Evolutionary conservation across 2,329 filamentous ascomycete genomes (phyloP), one percentile per base, ranked within the genome.

Genomic region (Hymenotorrendiella dingleyae): DNA sequence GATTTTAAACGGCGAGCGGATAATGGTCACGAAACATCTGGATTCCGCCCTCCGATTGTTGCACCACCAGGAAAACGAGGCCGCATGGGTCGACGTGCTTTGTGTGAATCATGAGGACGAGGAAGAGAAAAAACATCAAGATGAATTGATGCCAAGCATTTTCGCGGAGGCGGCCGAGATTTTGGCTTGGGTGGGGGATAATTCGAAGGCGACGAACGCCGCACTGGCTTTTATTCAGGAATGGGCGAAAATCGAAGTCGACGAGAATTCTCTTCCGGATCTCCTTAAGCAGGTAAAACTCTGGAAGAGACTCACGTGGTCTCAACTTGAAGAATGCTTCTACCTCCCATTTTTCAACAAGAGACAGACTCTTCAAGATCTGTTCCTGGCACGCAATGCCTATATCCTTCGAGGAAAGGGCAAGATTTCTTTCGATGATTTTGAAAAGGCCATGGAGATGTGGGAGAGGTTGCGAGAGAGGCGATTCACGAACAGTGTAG

Each of bases 91-190:
- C 9, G 44, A 47, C 36, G 41, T 35, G 2, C 22, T 49, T 10
- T 49, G 47, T 32, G 46, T 47, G 29, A 47, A 49, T 19, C 47
- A 47, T n/a, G 27, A 35, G 3, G 44, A 49, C 16, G 36, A 32
- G 20, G 17, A 16, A 10, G 44, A 49, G 22, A 41, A 27, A 26
- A 37, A 28, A 6, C 37, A 36, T 17, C 47, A 49, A 35, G 41
- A 42, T 9, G 22, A 20, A 9, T 28, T 40, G 12, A 44, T 46
- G 37, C 23, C 23, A 23, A 27, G 32, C 9, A 49, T 46, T 12
- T 49, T 44, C 22, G 23, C 27, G 3, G 17, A 40, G 19, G 40
- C 40, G 6, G 17, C 23, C 10, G 37, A 37, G 16, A 30, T 37
- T 6, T 26, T 49, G 4, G 43, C 41, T 19, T 49, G 40, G 40